Evolutionary conservation across 73 alveolate genomes (phyloP).

Genomic region (Paramecium caudatum): DNA sequence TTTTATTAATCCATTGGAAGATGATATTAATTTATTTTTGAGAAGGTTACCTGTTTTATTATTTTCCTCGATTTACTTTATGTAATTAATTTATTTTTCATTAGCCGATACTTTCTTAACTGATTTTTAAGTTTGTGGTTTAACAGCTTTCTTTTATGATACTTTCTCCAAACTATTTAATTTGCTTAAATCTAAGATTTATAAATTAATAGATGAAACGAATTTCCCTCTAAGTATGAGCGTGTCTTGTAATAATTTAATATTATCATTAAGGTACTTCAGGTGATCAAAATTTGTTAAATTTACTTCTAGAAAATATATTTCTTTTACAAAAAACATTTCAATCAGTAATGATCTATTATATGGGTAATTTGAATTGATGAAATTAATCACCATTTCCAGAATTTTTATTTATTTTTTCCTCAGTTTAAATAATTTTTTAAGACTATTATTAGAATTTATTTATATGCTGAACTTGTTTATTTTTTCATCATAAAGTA

Average conservation of each 20-base stretch:
- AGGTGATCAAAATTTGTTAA: constrained; percentile 27
- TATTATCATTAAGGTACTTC: not conserved
- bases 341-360: not conserved
- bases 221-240: not conserved
- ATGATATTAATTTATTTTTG: no score
- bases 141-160: not conserved
- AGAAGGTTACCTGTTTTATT: no score
- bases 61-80: no score
- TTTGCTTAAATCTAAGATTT: not conserved
- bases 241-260: not conserved
- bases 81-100: no score
- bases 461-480: no score
- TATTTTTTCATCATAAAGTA: no score
- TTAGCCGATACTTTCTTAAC: no score
- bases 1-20: not conserved
- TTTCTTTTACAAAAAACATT: not conserved
- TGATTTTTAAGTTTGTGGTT: no score
- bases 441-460: no score
- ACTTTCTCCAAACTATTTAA: not conserved
- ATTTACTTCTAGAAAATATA: not conserved
- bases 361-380: constrained; percentile 9
- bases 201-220: not conserved
- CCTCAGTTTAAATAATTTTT: not conserved
- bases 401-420: not conserved
- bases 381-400: not conserved